Conservation (phyloP, 2,329 filamentous ascomycete species). For the Parasarocladium wereldwijsianum region DNA sequence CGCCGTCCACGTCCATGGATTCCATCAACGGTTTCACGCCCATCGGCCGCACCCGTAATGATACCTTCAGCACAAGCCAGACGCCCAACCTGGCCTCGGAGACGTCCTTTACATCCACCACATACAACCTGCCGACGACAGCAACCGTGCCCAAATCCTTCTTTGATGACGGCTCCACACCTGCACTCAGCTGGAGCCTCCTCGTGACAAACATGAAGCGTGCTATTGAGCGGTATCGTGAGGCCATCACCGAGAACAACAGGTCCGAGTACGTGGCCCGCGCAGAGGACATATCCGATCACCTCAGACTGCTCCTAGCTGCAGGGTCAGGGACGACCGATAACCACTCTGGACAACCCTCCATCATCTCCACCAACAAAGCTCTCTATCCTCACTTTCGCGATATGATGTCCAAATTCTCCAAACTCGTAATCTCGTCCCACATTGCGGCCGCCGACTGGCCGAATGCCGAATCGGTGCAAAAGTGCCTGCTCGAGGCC, state of each 20-base stretch:
- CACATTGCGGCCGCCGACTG: slow-evolving; percentile 95
- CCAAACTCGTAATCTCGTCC: slow-evolving; percentile 94
- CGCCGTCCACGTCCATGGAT: slow-evolving; percentile 81
- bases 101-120: slow-evolving; percentile 46
- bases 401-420: slow-evolving; percentile 99
- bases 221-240: slow-evolving; percentile 78
- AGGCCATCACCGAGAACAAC: slow-evolving; percentile 70
- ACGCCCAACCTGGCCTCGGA: slow-evolving; percentile 40
- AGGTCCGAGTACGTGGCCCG: slow-evolving; percentile 83
- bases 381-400: slow-evolving; percentile 92
- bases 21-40: slow-evolving; percentile 63
- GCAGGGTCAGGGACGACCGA: slow-evolving; percentile 95
- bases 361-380: slow-evolving; percentile 98
- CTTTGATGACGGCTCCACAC: slow-evolving; percentile 74
- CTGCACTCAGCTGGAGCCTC: slow-evolving; percentile 74
- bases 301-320: slow-evolving; percentile 81
- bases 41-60: slow-evolving; percentile 39
- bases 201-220: slow-evolving; percentile 87
- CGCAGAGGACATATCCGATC: slow-evolving; percentile 97
- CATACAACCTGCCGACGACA: slow-evolving; percentile 41
- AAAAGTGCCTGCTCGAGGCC: slow-evolving; percentile 94
- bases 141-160: slow-evolving; percentile 63
- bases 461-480: slow-evolving; percentile 82
- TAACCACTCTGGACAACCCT: slow-evolving; percentile 95
- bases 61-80: slow-evolving; percentile 33